Base-by-base conservation (phyloP, 768 basidiomycete species). In the Mycena belliarum region DNA sequence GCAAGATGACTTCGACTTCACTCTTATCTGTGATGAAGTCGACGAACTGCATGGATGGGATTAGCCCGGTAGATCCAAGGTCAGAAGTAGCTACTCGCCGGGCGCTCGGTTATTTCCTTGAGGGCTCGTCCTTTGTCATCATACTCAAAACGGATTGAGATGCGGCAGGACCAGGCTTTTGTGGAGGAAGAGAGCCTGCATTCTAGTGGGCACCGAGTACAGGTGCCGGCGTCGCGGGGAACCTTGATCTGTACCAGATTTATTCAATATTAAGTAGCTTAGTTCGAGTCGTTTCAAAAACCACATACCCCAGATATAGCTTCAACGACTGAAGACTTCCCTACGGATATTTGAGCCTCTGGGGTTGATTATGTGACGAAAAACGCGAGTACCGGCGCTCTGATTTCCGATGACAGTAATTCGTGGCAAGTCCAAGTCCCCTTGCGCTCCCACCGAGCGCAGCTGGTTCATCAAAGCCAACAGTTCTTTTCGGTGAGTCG, bases 381-480 rank as follows among this genome's bases (percentile, higher is more conserved):
- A 18, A 14, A 59, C 55, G 25, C 15, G 20, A 33, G 15, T 46
- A 71, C 79, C 83, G 8, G 80, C 79, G 46, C 75, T 77, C 65
- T 83, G 83, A 42, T 80, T 81, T 15, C 82, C 82, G 37, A 82
- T 80, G 40, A 82, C 79, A 20, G 76, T 76, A 42, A 83, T 78
- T 9, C 79, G 69, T 9, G 82, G 80, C 6, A 83, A 66, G 53
- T 83, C 80, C 12, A 82, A 65, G 23, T 80, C 76, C 4, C 70
- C 70, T 65, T 81, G 76, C 2, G 75, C 73, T 1, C 79, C 76
- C 26, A 74, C 66, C 4, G 71, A 68, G 14, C 71, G 69, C 15
- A 76, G 63, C 40, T 71, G 66, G 33, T 70, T 73, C 49, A 75
- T 57, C 18, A 73, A 66, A 15, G 56, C 45, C 7, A 74, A 57